Conservation (phyloP, 768 basidiomycete species). For the Hygrophoropsis aurantiaca region DNA sequence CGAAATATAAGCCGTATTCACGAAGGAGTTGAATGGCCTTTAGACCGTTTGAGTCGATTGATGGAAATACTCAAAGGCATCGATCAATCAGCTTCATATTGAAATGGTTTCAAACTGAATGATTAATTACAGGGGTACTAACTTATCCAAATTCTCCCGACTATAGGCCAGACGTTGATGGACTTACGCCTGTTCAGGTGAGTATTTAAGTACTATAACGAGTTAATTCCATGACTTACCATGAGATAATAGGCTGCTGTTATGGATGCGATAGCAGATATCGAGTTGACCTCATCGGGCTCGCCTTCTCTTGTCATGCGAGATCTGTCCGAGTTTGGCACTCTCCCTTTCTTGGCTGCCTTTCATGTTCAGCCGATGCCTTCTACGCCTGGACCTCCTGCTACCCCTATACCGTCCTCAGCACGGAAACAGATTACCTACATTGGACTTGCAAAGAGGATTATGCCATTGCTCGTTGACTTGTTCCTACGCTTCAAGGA, state of each 20-base stretch:
- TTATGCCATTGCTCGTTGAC: constrained; percentile 83
- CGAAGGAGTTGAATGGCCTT: constrained; percentile 56
- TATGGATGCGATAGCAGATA: constrained; percentile 63
- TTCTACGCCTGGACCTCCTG: constrained; percentile 10
- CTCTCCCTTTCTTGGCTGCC: constrained; percentile 83
- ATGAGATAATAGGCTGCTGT: constrained; percentile 56
- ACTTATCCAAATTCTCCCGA: constrained; percentile 84
- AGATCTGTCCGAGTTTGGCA: constrained; percentile 83
- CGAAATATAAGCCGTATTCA: constrained; percentile 50
- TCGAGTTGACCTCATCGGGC: constrained; percentile 63
- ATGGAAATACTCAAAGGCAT: constrained; percentile 78
- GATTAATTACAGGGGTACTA: constrained; percentile 51
- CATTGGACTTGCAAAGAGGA: constrained; percentile 84
- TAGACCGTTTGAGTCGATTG: constrained; percentile 63
- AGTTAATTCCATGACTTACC: neutral
- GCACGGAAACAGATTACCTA: constrained; percentile 77
- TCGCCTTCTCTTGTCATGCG: constrained; percentile 73
- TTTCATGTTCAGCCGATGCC: constrained; percentile 51
- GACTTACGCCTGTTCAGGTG: constrained; percentile 78
- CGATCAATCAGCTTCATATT: constrained; percentile 4
- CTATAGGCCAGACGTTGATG: constrained; percentile 86
- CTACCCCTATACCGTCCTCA: constrained; percentile 6
- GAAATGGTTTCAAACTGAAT: neutral
- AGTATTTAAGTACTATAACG: constrained; percentile 10
- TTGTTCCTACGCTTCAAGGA: constrained; percentile 70